Evolutionary conservation across 2,329 filamentous ascomycete species (phyloP), one percentile per base, ranked within the genome.

Genomic region (Epichloe sylvatica): DNA sequence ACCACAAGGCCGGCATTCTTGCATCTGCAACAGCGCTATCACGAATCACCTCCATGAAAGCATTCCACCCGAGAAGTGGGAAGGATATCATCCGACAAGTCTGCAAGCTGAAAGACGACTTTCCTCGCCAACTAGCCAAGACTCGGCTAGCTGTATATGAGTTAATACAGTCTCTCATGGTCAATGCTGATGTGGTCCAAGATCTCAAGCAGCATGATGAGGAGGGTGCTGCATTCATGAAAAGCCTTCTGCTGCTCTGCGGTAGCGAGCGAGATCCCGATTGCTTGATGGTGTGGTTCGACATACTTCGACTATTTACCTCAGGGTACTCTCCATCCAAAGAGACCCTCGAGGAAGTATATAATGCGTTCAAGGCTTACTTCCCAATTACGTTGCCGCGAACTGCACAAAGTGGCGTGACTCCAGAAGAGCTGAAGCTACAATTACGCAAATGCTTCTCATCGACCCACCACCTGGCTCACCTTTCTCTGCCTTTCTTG

Each of bases 321-420:
- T 59, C 65, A 2, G 64, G 68, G 13, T 78, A 73, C 47, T 63
- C 66, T 0, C 65, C 70, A 1, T 69, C 74, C 0, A 53, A 67
- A 4, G 71, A 74, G 8, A 63, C 76, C 2, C 64, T 70, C 8
- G 69, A 71, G 34, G 70, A 74, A 49, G 66, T 76, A 2, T 80
- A 78, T 59, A 71, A 70, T 49, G 63, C 70, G 1, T 79, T 78
- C 60, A 78, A 78, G 13, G 73, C 73, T 33, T 81, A 80, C 59
- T 81, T 79, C 53, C 77, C 77, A 15, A 80, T 81, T 49, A 77
- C 76, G 0, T 62, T 81, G 41, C 67, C 67, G 13, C 69, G 76
- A 30, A 69, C 70, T 49, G 71, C 76, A 0, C 70, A 73, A 23
- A 72, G 71, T 35, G 69, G 70, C 5, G 70, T 80, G 38, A 80